These are phyloP conservation scores for Aeminium ludgeri DNA, from an alignment of 495 filamentous ascomycete species.

Conservation along the genomic window DNA sequence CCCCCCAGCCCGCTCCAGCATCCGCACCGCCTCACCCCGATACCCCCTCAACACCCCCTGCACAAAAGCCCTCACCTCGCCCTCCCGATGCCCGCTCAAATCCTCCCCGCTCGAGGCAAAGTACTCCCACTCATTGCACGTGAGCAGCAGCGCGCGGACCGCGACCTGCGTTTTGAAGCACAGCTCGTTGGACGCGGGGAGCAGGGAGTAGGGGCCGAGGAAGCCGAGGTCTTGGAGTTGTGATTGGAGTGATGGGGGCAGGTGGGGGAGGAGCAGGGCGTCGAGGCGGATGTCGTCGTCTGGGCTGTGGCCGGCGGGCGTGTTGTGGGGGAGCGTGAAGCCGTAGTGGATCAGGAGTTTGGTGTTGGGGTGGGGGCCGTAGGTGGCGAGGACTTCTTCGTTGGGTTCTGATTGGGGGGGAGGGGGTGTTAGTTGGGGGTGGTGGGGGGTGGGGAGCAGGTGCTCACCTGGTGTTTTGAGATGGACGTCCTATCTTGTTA, in stretches of 20 bases:
- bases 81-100: slow-evolving; percentile 3
- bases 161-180: slow-evolving; percentile 15
- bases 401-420: slow-evolving; percentile 23
- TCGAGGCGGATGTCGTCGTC: slow-evolving; percentile 9
- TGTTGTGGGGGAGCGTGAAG: neutral
- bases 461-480: neutral
- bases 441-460: neutral
- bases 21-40: too few species aligned
- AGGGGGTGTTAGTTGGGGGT: neutral
- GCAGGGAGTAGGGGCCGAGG: slow-evolving; percentile 9
- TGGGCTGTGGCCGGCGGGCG: neutral
- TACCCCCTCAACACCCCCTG: too few species aligned
- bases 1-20: too few species aligned
- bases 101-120: slow-evolving; percentile 13
- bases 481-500: too few species aligned
- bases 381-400: slow-evolving; percentile 65
- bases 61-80: slow-evolving; percentile 4
- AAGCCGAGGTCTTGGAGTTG: slow-evolving; percentile 11
- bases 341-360: slow-evolving; percentile 51
- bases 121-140: slow-evolving; percentile 16
- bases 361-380: slow-evolving; percentile 66
- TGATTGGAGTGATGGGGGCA: neutral
- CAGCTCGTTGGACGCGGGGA: slow-evolving; percentile 6
- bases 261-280: slow-evolving; percentile 3
- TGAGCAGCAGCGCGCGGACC: slow-evolving; percentile 11